phyloP scores from a whole-genome alignment of 257 asterid species.

The Primulina huaijiensis region DNA sequence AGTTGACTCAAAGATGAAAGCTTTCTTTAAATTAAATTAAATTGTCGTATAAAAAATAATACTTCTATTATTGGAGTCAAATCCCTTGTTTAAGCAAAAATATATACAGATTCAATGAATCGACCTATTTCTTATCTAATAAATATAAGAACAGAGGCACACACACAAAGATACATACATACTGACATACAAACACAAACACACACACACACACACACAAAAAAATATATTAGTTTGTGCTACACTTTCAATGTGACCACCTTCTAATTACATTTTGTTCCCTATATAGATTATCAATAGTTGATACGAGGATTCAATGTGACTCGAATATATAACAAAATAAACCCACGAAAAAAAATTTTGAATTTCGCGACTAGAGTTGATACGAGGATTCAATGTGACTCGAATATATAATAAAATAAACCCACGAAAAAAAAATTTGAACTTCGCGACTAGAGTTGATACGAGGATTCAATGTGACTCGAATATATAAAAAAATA shows the following conservation, averaged over 20 bases:
- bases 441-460: too few relatives aligned
- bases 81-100: background rate
- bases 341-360: too few relatives aligned
- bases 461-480: too few relatives aligned
- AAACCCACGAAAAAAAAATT: too few relatives aligned
- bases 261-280: background rate
- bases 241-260: background rate
- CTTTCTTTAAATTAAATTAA: background rate
- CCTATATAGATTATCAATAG: too few relatives aligned
- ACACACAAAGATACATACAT: constrained; percentile 12
- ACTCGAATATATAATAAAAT: too few relatives aligned
- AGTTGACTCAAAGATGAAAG: constrained; percentile 3
- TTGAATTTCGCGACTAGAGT: background rate
- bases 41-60: background rate
- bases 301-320: background rate
- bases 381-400: too few relatives aligned
- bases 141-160: background rate
- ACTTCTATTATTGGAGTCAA: background rate
- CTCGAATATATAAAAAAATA: too few relatives aligned
- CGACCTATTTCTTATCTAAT: constrained; percentile 7
- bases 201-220: too few relatives aligned
- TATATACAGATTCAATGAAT: constrained; percentile 22
- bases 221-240: background rate
- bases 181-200: too few relatives aligned
- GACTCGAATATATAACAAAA: too few relatives aligned